phyloP scores from a whole-genome alignment of 2,329 filamentous ascomycete genomes.

The Seiridium unicorne region DNA sequence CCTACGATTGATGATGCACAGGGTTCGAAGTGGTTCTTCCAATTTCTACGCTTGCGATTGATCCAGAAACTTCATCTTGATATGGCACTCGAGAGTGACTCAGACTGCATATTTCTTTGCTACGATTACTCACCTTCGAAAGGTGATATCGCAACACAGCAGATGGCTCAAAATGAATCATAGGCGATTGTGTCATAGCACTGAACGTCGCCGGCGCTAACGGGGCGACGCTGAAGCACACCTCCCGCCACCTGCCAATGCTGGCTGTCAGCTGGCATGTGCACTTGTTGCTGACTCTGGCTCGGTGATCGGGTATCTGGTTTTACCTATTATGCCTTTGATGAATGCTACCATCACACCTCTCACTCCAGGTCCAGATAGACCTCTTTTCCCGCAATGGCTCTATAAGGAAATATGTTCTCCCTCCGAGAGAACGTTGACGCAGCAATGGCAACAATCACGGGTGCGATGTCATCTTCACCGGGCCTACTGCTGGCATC shows the following conservation, averaged over 20 bases:
- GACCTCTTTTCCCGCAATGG: no score
- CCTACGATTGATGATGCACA: neutral
- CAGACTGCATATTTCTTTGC: neutral
- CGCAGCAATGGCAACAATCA: no score
- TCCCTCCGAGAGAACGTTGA: no score
- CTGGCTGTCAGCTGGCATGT: no score
- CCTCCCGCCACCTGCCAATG: neutral
- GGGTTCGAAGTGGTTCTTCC: neutral
- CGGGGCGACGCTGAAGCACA: neutral
- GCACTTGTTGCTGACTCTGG: no score
- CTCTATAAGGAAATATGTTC: no score
- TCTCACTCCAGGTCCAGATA: no score
- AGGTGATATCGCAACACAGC: neutral
- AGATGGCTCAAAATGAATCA: conserved; percentile 8
- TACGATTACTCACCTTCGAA: neutral
- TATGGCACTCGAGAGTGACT: neutral
- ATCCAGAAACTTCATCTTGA: neutral
- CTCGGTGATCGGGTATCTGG: no score
- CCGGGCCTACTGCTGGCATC: no score
- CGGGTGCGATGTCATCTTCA: no score
- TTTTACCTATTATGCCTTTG: no score
- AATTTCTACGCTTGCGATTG: neutral
- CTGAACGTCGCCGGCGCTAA: neutral
- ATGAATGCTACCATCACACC: no score
- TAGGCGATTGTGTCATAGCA: neutral